Evolutionary conservation across 192 early-diverging fungal genomes (phyloP).

Genomic region (Rhizophagus sp.): DNA sequence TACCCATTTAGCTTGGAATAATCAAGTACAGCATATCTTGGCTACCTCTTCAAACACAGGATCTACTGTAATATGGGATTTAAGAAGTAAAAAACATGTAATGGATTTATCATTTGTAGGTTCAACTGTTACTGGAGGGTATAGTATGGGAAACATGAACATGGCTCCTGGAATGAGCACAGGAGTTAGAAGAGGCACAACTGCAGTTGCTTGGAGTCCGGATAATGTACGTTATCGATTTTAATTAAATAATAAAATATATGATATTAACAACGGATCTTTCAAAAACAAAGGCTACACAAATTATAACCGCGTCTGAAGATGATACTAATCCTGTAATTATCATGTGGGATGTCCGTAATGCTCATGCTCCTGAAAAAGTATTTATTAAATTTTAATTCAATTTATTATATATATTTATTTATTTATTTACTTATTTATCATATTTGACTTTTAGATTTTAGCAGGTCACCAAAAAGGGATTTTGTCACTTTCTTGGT

Average conservation of each 20-base stretch:
- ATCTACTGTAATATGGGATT: constrained; percentile 95
- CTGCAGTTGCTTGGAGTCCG: constrained; percentile 90
- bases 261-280: background rate
- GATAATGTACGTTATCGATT: constrained; percentile 57
- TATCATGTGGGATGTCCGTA: constrained; percentile 93
- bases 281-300: constrained; percentile 66
- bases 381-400: constrained; percentile 2
- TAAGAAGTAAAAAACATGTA: constrained; percentile 83
- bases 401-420: background rate
- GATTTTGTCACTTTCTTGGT: constrained; percentile 92
- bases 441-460: constrained; percentile 39
- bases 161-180: constrained; percentile 42
- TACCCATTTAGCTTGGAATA: constrained; percentile 90
- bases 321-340: constrained; percentile 90
- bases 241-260: background rate
- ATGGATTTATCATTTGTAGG: constrained; percentile 68
- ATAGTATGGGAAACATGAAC: constrained; percentile 48
- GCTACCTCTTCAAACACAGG: constrained; percentile 91
- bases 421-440: background rate
- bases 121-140: constrained; percentile 40
- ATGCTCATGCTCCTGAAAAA: constrained; percentile 90
- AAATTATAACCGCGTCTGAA: constrained; percentile 89
- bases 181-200: constrained; percentile 72
- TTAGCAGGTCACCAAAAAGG: constrained; percentile 89
- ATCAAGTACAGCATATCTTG: constrained; percentile 89